These are phyloP conservation scores for Scedosporium minutisporum DNA, from an alignment of 2,329 filamentous ascomycete species.

Conservation along the genomic window DNA sequence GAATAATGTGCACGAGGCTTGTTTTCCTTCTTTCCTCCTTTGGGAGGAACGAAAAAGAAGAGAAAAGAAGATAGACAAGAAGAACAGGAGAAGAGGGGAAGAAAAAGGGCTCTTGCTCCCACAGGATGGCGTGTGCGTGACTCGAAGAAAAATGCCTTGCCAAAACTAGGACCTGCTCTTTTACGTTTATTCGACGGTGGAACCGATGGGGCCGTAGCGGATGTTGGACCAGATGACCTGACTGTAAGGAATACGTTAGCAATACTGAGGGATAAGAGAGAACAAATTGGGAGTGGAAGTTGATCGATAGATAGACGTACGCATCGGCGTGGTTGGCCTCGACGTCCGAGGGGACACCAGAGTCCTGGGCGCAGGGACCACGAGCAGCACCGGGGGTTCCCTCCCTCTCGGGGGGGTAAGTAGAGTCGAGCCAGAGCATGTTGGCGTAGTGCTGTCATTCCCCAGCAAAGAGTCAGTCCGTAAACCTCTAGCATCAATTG, in stretches of 20 bases:
- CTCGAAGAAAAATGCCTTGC: background rate
- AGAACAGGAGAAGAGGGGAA: background rate
- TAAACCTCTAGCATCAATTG: too few species aligned
- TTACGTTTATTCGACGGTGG: conserved; percentile 22
- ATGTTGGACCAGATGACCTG: conserved; percentile 38
- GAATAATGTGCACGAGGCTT: background rate
- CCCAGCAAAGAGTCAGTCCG: conserved; percentile 36
- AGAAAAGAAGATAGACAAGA: background rate
- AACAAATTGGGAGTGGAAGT: background rate
- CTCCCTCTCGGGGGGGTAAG: conserved; percentile 36
- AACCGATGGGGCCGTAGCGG: conserved; percentile 35
- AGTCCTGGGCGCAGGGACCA: conserved; percentile 15
- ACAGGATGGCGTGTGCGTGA: background rate
- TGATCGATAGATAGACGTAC: background rate
- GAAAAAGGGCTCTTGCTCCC: background rate
- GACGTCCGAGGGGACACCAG: conserved; percentile 16
- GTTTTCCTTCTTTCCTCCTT: background rate
- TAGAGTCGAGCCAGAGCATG: conserved; percentile 69
- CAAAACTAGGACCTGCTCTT: background rate
- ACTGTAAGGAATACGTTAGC: background rate
- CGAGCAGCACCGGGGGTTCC: conserved; percentile 15
- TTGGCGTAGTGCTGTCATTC: conserved; percentile 52
- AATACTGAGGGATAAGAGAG: background rate
- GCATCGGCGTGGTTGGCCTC: conserved; percentile 10
- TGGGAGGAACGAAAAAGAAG: background rate